Base-by-base conservation (phyloP, 441 rosid genomes). In the California macrophylla region DNA sequence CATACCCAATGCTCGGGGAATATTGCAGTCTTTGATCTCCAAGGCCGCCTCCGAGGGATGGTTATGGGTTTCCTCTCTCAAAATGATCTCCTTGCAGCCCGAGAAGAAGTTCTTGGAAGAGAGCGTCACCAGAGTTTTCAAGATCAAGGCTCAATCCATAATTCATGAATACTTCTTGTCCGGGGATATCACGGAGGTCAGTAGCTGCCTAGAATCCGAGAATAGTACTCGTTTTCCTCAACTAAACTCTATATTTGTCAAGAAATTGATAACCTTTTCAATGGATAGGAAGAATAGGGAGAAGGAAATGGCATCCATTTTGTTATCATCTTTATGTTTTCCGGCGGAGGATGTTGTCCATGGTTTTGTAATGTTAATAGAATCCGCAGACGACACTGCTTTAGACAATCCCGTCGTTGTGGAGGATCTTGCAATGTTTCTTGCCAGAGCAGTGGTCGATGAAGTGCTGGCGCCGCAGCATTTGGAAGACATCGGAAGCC, bases 251-350 rank as follows among this genome's bases (percentile, higher is more conserved):
- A 85, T 87, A 54, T 91, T 91, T 74, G 74, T 89, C 69, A 89
- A 91, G 77, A 87, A 75, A 74, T 74, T 91, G 66, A 81, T 91
- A 76, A 91, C 92, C 40, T 72, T 89, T 29, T 90, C 96, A 50
- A 91, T 91, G 96, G 97, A 91, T 52, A 71, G 89, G 52, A 91
- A 89, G 81, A 89, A 91, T 29, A 81, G 96, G 73, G 97, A 91
- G 82, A 91, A 88, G 68, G 97, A 87, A 79, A 91, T 89, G 97
- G 93, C 96, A 26, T 91, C 92, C 42, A 84, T 87, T 64, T 77
- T 91, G 62, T 72, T 91, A 10, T 89, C 91, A 61, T 87, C 96
- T 24, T 77, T 91, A 63, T 83, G 79, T 69, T 86, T 89, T 76
- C 92, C 92, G 4, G 70, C 87, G 4, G 93, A 91, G 64, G 93